Conservation (phyloP, 2,329 filamentous ascomycete genomes). For the Verticillium alfalfae region DNA sequence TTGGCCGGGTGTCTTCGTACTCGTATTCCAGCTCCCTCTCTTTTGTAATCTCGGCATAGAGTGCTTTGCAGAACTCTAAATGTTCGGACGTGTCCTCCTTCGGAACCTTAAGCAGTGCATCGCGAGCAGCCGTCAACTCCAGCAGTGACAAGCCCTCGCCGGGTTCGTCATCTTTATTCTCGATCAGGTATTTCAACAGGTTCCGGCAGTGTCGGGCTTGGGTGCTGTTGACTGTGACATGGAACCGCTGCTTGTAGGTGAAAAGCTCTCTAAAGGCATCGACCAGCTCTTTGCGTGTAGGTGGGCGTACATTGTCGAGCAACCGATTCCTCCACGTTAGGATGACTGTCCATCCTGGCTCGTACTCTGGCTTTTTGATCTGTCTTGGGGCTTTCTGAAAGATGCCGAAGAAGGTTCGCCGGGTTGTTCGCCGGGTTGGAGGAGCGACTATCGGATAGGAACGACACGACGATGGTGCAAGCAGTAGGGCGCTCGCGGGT, state of each 20-base stretch:
- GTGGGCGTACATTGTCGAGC: conserved; percentile 59
- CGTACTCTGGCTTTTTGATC: conserved; percentile 57
- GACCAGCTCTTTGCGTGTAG: conserved; percentile 55
- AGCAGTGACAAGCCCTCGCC: conserved; percentile 26
- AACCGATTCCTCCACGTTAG: conserved; percentile 61
- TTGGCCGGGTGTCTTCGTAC: conserved; percentile 16
- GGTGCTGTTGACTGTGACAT: conserved; percentile 53
- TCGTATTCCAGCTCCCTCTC: conserved; percentile 9
- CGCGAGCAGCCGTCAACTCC: conserved; percentile 39
- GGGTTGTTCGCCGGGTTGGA: conserved; percentile 13
- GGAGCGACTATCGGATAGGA: conserved; percentile 16
- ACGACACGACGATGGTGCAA: conserved; percentile 18
- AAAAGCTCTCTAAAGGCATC: conserved; percentile 63
- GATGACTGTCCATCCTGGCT: conserved; percentile 67
- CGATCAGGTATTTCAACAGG: conserved; percentile 56
- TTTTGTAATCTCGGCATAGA: conserved; percentile 29
- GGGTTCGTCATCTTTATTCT: conserved; percentile 26
- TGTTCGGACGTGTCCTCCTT: conserved; percentile 39
- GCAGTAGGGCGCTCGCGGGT: conserved; percentile 26
- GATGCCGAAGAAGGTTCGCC: conserved; percentile 55
- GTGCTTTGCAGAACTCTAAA: conserved; percentile 36
- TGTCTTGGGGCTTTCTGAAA: conserved; percentile 54
- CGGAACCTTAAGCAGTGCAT: conserved; percentile 34
- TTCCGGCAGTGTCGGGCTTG: conserved; percentile 53
- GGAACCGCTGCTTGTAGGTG: conserved; percentile 40